Percentiles rank a stretch among this genome's conserved stretches.
Conservation (phyloP, 768 basidiomycete species). For the Daedaleopsis nitida region DNA sequence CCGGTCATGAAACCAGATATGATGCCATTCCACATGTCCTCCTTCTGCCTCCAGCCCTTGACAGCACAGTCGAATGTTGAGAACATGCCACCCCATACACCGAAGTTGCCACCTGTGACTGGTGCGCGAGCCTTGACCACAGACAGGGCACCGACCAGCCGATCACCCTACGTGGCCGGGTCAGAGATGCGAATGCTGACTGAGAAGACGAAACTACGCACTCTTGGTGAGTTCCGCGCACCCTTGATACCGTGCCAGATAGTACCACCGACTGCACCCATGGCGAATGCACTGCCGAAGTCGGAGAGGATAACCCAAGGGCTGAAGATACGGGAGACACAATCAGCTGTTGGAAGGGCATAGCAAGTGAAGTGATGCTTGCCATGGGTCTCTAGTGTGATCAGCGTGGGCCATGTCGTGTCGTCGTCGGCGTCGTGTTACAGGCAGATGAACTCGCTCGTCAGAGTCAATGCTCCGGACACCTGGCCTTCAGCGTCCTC, state of each 20-base stretch:
- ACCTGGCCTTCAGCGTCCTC: not conserved
- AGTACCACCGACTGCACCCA: slow-evolving; percentile 97
- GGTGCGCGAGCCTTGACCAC: slow-evolving; percentile 98
- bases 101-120: slow-evolving; percentile 96
- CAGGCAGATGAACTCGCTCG: slow-evolving; percentile 11
- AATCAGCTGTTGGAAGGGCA: not conserved
- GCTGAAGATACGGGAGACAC: slow-evolving; percentile 43
- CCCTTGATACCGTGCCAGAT: slow-evolving; percentile 99
- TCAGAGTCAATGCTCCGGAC: slow-evolving; percentile 2
- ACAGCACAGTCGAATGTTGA: slow-evolving; percentile 98
- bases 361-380: slow-evolving; percentile 24
- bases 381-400: slow-evolving; percentile 95
- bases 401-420: slow-evolving; percentile 80
- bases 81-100: slow-evolving; percentile 97
- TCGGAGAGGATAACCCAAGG: slow-evolving; percentile 99
- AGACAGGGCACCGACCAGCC: slow-evolving; percentile 89
- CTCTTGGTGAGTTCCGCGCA: slow-evolving; percentile 93
- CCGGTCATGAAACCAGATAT: slow-evolving; percentile 98
- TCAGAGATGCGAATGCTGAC: not conserved
- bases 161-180: slow-evolving; percentile 74
- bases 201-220: slow-evolving; percentile 39
- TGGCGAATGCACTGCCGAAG: slow-evolving; percentile 96
- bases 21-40: slow-evolving; percentile 99
- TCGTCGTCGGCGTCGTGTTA: slow-evolving; percentile 18
- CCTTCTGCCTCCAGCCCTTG: slow-evolving; percentile 95